These are phyloP conservation scores for Nothophytophthora sp. DNA, from an alignment of 352 stramenopile genomes.

Conservation along the genomic window DNA sequence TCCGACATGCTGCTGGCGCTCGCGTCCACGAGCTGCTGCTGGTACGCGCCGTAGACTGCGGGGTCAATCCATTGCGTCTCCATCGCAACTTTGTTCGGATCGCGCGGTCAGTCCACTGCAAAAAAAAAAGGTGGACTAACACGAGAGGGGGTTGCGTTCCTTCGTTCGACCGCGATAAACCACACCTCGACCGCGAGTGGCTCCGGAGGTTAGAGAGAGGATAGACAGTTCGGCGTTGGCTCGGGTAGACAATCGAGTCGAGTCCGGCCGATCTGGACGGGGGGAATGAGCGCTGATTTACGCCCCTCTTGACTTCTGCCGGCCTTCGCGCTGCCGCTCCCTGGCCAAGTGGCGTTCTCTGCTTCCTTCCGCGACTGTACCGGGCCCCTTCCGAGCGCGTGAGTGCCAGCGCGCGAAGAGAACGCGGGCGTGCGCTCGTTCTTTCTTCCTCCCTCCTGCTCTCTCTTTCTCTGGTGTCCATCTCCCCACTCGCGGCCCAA, in stretches of 20 bases:
- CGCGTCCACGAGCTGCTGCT: conserved; percentile 2
- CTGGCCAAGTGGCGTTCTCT: conserved; percentile 18
- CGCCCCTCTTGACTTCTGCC: no score
- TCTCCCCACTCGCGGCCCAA: neutral
- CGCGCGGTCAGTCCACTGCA: no score
- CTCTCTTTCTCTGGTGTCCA: neutral
- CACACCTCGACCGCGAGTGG: no score
- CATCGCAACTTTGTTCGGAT: conserved; percentile 14
- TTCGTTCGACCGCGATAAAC: no score
- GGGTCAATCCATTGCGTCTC: conserved; percentile 21
- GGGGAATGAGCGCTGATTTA: neutral
- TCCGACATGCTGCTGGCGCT: conserved; percentile 19
- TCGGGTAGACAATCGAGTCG: neutral
- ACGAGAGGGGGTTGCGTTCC: no score
- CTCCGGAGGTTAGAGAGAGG: no score
- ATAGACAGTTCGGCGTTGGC: conserved; percentile 3
- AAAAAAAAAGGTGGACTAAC: no score
- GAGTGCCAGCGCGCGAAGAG: no score
- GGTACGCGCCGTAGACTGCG: conserved; percentile 6
- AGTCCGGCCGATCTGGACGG: neutral
- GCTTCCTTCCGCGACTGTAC: conserved; percentile 23
- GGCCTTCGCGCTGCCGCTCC: no score
- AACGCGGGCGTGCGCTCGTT: no score
- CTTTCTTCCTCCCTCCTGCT: neutral
- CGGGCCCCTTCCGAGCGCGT: no score